Evolutionary conservation across 768 basidiomycete genomes (phyloP), one percentile per base, ranked within the genome.

Genomic region (Lactifluus volemus): DNA sequence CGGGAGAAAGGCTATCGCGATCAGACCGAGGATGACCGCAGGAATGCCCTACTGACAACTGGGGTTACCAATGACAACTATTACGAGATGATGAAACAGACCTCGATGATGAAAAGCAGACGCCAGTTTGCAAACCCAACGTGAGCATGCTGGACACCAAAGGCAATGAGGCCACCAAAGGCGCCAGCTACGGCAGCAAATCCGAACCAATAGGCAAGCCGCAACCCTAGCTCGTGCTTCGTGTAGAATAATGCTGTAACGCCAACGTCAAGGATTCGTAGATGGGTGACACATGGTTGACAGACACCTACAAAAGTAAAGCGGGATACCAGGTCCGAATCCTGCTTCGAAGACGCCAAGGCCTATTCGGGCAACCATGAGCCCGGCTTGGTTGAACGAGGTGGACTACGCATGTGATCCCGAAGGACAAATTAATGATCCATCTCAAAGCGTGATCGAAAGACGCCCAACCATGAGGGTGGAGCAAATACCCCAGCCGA

Each of bases 101-200:
- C 85, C 78, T 91, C 88, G 42, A 90, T 76, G 63, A 92, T 81
- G 71, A 90, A 90, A 5, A 91, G 72, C 21, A 86, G 74, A 57
- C 80, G 77, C 87, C 82, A 84, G 60, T 82, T 75, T 10, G 75
- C 68, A 34, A 86, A 70, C 5, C 77, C 65, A 0, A 76, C 63
- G 57, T 83, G 72, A 1, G 76, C 77, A 68, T 89, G 80, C 65
- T 89, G 86, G 10, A 92, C 76, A 1, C 88, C 90, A 63, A 87
- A 92, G 3, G 90, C 89, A 45, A 92, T 81, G 49, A 91, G 73
- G n/a, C 90, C 89, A 14, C 89, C 88, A 61, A 92, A 92, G 5
- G 90, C 90, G 25, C 89, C 89, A 4, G 90, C 87, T 4, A 89
- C 82, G 3, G 89, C 88, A 5, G 89, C 88, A 68, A 90, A 92